Percentiles rank a stretch among this genome's conserved stretches.
Evolutionary conservation across 2,329 filamentous ascomycete genomes (phyloP).

Genomic region (Talaromyces pinophilus): DNA sequence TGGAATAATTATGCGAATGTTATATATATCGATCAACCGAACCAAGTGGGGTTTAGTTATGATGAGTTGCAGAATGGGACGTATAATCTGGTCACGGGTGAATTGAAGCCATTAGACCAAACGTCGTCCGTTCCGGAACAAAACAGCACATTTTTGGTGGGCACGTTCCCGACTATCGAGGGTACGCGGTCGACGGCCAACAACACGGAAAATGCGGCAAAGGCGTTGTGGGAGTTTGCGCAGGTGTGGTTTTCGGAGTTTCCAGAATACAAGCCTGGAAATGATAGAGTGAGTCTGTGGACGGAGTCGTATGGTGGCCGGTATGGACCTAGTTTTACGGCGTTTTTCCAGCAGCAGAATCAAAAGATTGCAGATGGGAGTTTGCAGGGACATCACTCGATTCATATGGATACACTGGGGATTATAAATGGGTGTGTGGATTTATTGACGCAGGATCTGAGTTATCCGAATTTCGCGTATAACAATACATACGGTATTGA

Average conservation of each 20-base stretch:
- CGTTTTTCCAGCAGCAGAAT: conserved; percentile 47
- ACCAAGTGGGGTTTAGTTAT: conserved; percentile 61
- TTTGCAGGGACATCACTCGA: conserved; percentile 35
- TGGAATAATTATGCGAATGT: conserved; percentile 65
- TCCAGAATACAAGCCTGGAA: conserved; percentile 60
- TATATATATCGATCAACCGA: conserved; percentile 69
- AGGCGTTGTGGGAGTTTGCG: conserved; percentile 60
- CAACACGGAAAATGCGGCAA: conserved; percentile 55
- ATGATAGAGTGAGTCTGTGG: conserved; percentile 52
- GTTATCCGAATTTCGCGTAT: conserved; percentile 55
- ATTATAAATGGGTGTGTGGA: conserved; percentile 62
- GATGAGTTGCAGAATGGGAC: conserved; percentile 46
- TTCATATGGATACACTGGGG: conserved; percentile 55
- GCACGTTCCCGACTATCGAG: conserved; percentile 54
- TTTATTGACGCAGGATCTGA: conserved; percentile 49
- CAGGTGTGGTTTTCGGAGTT: conserved; percentile 66
- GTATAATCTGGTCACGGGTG: conserved; percentile 12
- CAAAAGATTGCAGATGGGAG: conserved; percentile 39
- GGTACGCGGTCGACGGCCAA: conserved; percentile 47
- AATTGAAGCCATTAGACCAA: conserved; percentile 18
- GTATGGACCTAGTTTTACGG: conserved; percentile 46
- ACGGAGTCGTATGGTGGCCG: conserved; percentile 50
- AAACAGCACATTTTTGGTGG: conserved; percentile 56
- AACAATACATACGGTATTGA: conserved; percentile 63
- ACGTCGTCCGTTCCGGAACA: conserved; percentile 41